Evolutionary conservation across 2,329 filamentous ascomycete species (phyloP).

Genomic region (Cladorrhinum sp.): DNA sequence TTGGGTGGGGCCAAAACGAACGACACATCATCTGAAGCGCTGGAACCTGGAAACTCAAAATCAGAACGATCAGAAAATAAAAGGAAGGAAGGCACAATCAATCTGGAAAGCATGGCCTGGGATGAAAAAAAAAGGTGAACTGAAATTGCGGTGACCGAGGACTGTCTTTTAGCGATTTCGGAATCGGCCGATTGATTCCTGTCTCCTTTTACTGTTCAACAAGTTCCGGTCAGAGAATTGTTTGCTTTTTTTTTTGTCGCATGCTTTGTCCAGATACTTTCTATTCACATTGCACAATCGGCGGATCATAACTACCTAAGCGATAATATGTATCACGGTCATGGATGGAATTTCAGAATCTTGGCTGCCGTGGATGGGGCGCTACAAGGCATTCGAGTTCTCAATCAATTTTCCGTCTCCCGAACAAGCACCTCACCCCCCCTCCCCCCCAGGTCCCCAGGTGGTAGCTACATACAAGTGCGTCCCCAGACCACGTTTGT

Average conservation of each 20-base stretch:
- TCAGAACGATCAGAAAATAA: not conserved
- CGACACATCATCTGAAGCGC: not conserved
- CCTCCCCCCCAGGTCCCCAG: too few species aligned
- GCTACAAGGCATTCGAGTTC: conserved; percentile 2
- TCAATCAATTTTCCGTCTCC: not conserved
- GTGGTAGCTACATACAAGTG: not conserved
- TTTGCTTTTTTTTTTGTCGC: not conserved
- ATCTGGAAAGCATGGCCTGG: not conserved
- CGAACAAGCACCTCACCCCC: too few species aligned
- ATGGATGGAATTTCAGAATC: not conserved
- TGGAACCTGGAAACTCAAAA: not conserved
- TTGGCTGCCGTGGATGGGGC: not conserved
- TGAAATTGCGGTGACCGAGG: not conserved
- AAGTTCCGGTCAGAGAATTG: not conserved
- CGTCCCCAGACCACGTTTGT: conserved; percentile 6
- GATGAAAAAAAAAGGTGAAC: not conserved
- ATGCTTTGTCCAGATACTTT: not conserved
- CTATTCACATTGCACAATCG: not conserved
- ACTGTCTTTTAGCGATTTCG: not conserved
- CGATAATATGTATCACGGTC: not conserved
- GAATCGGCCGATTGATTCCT: not conserved
- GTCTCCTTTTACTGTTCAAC: not conserved
- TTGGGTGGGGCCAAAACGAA: not conserved
- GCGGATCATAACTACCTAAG: not conserved
- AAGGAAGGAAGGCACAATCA: not conserved